Base-by-base conservation (phyloP, 2,329 filamentous ascomycete genomes). In the Cytospora piceicola region DNA sequence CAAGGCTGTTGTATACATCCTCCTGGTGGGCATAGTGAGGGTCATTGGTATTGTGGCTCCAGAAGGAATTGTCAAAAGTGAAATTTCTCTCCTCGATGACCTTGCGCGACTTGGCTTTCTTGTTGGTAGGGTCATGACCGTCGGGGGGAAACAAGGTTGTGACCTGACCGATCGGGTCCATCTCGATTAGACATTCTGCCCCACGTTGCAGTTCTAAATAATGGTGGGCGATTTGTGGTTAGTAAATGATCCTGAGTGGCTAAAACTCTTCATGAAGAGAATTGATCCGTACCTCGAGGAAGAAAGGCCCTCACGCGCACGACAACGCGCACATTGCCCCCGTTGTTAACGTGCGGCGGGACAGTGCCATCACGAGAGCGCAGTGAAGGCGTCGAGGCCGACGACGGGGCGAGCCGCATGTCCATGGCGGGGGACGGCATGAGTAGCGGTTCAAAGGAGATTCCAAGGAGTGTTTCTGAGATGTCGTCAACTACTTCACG, bases 21-120 rank as follows among this genome's bases (percentile, higher is more conserved):
- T 93, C 92, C 76, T 99, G 95, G 68, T 90, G 86, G 4, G 95
- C 94, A 75, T 97, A 99, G 79, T 97, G 92, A 36, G 87, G 81
- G 74, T 97, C 93, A 30, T 82, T 77, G 64, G 85, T 84, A 75
- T 94, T 82, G 78, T 97, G 93, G 67, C 94, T 98, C 94, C 95
- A 99, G 80, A 98, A 99, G 0, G 94, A 98, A 75, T 93, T 96
- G 81, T 99, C 95, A 76, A 99, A 99, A 2, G 92, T 94, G 74
- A 99, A 99, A 0, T 84, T 86, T 79, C 96, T 97, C 75, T 97
- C 92, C 74, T 97, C 93, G 63, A 91, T 81, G 9, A 90, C 82
- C 76, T 90, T 94, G 68, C 92, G 88, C 49, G 87, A 85, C 77
- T 88, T 90, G 3, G 85, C 81, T 69, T 85, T 83, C 55, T 81